phyloP scores from a whole-genome alignment of 371 early-diverging fungal genomes.

The Rhizopus microsporus region DNA sequence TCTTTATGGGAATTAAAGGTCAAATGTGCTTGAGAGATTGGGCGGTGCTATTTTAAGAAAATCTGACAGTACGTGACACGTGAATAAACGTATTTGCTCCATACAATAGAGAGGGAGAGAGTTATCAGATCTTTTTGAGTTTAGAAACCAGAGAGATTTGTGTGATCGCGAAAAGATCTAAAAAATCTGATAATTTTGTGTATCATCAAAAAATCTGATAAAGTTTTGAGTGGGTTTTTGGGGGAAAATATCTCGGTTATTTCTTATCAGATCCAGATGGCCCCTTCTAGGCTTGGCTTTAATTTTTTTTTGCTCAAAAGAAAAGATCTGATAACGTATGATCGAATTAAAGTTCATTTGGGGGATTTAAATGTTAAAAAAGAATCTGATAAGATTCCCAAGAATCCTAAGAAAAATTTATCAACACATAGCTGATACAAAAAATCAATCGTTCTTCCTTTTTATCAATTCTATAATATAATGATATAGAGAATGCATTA shows the following conservation, averaged over 20 bases:
- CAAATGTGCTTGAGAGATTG: too few species aligned
- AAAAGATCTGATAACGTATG: slow-evolving; percentile 6
- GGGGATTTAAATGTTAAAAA: too few species aligned
- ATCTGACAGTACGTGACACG: neutral
- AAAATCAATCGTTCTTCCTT: too few species aligned
- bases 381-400: neutral
- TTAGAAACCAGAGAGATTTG: neutral
- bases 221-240: neutral
- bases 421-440: too few species aligned
- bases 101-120: neutral
- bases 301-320: neutral
- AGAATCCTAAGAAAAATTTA: slow-evolving; percentile 2
- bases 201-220: slow-evolving; percentile 5
- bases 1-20: too few species aligned
- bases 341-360: neutral
- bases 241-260: neutral
- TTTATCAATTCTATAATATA: too few species aligned
- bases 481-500: too few species aligned
- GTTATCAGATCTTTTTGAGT: slow-evolving; percentile 2
- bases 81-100: neutral
- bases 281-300: too few species aligned
- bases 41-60: too few species aligned
- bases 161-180: neutral
- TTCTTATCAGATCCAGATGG: too few species aligned
- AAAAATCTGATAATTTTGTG: slow-evolving; percentile 2